Evolutionary conservation across 1,284 basidiomycete genomes (phyloP).

Genomic region (Porogramme epimiltina): DNA sequence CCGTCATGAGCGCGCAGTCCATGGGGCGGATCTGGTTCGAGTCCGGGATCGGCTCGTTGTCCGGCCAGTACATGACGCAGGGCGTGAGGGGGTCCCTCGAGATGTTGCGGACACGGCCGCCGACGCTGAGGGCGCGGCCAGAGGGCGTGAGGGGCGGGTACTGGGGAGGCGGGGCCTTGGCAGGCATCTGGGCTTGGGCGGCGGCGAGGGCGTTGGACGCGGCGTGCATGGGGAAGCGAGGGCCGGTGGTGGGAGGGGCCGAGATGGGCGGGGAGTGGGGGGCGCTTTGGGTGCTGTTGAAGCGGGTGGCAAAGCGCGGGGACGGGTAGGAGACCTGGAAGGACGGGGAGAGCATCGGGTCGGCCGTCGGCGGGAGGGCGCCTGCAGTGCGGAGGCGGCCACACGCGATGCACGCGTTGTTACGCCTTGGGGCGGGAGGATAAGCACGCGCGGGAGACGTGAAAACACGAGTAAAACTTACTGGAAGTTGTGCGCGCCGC

Average conservation of each 20-base stretch:
- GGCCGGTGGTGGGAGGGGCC: not conserved
- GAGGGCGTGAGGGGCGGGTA: conserved; percentile 79
- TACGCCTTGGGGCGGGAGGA: conserved; percentile 63
- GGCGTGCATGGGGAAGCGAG: conserved; percentile 5
- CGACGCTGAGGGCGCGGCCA: conserved; percentile 68
- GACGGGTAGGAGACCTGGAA: conserved; percentile 21
- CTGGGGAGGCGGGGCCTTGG: conserved; percentile 37
- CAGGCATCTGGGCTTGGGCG: conserved; percentile 11
- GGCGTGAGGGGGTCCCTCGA: conserved; percentile 68
- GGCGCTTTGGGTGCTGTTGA: conserved; percentile 6
- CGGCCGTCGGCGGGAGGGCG: conserved; percentile 22
- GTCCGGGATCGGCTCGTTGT: conserved; percentile 79
- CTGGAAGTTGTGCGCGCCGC: conserved; percentile 77
- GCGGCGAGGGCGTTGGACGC: conserved; percentile 10
- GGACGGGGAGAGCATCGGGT: conserved; percentile 16
- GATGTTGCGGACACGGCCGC: conserved; percentile 77
- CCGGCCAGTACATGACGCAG: conserved; percentile 85
- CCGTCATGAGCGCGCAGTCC: conserved; percentile 51
- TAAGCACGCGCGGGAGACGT: conserved; percentile 26
- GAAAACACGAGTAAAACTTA: conserved; percentile 35
- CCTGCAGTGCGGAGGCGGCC: conserved; percentile 53
- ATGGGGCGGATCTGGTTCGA: conserved; percentile 74
- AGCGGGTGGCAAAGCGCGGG: conserved; percentile 26
- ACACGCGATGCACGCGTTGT: conserved; percentile 72
- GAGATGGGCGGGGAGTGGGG: conserved; percentile 7